These are phyloP conservation scores for Cladosporium sp. DNA, from an alignment of 2,329 filamentous ascomycete species.

Conservation along the genomic window DNA sequence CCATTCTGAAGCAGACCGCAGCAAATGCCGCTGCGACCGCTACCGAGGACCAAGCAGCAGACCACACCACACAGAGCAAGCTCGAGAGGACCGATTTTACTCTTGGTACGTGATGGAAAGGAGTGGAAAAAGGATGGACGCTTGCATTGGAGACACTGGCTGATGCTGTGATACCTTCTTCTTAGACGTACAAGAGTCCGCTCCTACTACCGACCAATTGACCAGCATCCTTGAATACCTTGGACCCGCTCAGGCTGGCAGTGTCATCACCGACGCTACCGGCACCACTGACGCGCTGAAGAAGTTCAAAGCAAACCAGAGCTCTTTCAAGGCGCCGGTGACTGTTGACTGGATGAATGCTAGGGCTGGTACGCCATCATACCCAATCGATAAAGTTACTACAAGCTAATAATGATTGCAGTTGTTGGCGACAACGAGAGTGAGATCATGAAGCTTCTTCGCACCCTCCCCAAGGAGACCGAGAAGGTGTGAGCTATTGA, in stretches of 20 bases:
- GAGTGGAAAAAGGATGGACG: not conserved
- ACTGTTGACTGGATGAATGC: conserved; percentile 95
- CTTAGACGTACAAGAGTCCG: conserved; percentile 70
- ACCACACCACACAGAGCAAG: conserved; percentile 58
- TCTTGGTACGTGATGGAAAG: conserved; percentile 44
- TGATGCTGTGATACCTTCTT: not conserved
- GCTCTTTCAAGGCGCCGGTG: conserved; percentile 70
- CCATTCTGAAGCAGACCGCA: conserved; percentile 75
- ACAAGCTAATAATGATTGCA: conserved; percentile 21
- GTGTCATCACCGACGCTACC: conserved; percentile 70
- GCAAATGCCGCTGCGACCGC: conserved; percentile 63
- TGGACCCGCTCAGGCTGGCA: conserved; percentile 56
- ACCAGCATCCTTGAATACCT: conserved; percentile 81
- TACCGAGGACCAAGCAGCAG: conserved; percentile 70
- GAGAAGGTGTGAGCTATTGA: conserved; percentile 17
- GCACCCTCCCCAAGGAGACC: conserved; percentile 40
- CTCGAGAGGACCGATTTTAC: conserved; percentile 69
- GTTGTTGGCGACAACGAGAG: conserved; percentile 75
- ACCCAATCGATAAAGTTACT: not conserved
- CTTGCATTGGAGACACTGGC: not conserved
- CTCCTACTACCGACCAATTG: conserved; percentile 78
- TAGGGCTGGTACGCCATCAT: conserved; percentile 55
- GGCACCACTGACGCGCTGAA: conserved; percentile 73
- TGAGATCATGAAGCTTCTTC: conserved; percentile 72
- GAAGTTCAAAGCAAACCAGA: conserved; percentile 66